Base-by-base conservation (phyloP, 2,329 filamentous ascomycete species). In the Cytospora leucostoma region DNA sequence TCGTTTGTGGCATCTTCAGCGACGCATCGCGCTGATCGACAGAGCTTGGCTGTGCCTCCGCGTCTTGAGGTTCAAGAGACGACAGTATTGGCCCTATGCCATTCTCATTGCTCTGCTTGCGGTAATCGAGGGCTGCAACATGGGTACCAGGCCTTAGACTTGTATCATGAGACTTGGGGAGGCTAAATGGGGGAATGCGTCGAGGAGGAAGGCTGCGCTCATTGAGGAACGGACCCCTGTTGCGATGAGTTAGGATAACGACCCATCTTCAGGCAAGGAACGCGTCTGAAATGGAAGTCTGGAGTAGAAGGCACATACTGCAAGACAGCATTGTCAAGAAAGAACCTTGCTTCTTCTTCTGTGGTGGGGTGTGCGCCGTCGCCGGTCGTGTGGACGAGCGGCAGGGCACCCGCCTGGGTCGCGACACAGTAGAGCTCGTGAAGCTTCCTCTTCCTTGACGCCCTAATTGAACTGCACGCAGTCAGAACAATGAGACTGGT, bases 401-500 rank as follows among this genome's bases (percentile, higher is more conserved):
- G 84, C 71, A 88, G 80, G 75, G 80, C 79, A 76, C 86, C 81
- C 73, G 82, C 78, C 76, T 88, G 86, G 76, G 89, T 90, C 81
- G 91, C 88, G 83, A 91, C 86, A 71, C 85, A 84, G 81, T 90
- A 96, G 72, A 97, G 85, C 80, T 95, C 90, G 76, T 89, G 89
- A 75, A 97, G 84, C 83, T 96, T 96, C 78, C 92, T 88, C 86
- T 96, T 95, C 78, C 91, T 90, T 83, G 90, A 92, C 78, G 84
- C 84, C 82, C 90, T 86, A 84, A 89, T 88, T 84, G 84, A 82
- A 79, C 87, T 90, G 74, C 65, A 69, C 66, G 67, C 32, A 49
- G 74, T 85, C 67, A 86, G 76, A 72, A 82, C 63, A 64, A 65
- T 72, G 58, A 78, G 79, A 77, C 71, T 70, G 61, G 74, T 68